phyloP scores from a whole-genome alignment of 306 rosid genomes.

The Trifolium repens region DNA sequence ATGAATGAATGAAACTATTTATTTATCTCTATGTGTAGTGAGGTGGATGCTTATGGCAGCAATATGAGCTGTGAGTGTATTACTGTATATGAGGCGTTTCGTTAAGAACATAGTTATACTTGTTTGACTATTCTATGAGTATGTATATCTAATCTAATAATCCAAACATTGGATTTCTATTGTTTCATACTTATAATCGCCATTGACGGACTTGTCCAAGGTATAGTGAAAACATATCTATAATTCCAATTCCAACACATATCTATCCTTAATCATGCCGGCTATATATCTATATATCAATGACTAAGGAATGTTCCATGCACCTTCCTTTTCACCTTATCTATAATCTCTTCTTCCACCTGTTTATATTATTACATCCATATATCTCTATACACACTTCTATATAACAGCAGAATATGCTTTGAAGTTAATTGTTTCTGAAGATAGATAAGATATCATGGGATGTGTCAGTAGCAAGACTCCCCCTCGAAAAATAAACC shows the following conservation, averaged over 20 bases:
- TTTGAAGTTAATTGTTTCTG: conserved; percentile 31
- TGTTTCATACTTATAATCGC: conserved; percentile 19
- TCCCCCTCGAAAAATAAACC: neutral
- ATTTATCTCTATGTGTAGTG: neutral
- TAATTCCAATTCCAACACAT: conserved; percentile 21
- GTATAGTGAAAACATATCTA: neutral
- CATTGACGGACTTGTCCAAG: conserved; percentile 47
- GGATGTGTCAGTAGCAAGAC: conserved; percentile 63
- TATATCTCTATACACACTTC: neutral
- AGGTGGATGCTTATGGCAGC: neutral
- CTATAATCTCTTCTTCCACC: neutral
- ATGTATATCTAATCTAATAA: neutral
- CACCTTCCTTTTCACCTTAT: neutral
- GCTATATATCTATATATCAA: neutral
- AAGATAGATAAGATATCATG: conserved; percentile 48
- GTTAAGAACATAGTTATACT: conserved; percentile 36
- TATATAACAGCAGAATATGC: neutral
- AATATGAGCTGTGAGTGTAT: neutral
- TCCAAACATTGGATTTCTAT: neutral
- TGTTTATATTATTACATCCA: neutral
- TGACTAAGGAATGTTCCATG: conserved; percentile 1
- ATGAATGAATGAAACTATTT: neutral
- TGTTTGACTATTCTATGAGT: too few species aligned
- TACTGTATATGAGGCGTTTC: neutral
- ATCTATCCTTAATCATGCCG: neutral